phyloP scores from a whole-genome alignment of 108 stramenopile species.

The Fistulifera solaris region DNA sequence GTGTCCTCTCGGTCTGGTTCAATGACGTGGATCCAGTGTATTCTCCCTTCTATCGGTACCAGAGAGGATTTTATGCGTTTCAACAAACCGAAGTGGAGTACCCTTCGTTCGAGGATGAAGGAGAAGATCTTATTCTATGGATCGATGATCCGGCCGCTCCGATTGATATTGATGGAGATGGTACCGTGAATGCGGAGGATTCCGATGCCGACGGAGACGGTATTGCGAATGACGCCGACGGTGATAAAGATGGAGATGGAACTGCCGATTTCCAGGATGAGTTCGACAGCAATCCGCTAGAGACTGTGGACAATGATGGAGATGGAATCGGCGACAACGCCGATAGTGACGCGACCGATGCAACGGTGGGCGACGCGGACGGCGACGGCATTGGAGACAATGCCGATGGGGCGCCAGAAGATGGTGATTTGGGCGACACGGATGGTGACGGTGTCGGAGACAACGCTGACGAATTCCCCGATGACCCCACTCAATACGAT shows the following conservation, averaged over 20 bases:
- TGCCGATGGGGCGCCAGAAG: neutral
- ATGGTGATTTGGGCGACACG: neutral
- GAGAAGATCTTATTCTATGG: neutral
- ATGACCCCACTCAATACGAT: neutral
- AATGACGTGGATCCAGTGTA: no score
- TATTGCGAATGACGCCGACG: neutral
- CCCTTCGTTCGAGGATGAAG: neutral
- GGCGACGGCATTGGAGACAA: constrained; percentile 1
- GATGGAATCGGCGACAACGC: constrained; percentile 2
- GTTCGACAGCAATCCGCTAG: neutral
- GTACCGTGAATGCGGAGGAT: neutral
- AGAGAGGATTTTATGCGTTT: neutral
- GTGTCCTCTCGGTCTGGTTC: no score
- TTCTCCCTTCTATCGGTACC: no score
- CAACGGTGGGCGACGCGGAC: neutral
- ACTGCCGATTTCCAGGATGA: neutral
- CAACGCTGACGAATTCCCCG: neutral
- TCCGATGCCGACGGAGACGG: neutral
- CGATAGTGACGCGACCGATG: neutral
- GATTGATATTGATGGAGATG: neutral
- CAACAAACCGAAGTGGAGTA: neutral
- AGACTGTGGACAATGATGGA: neutral
- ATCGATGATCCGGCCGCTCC: neutral
- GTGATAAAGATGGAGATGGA: constrained; percentile 1
- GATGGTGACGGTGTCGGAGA: neutral